These are phyloP conservation scores for Jasminum sambac DNA, from an alignment of 257 asterid genomes.

Conservation along the genomic window DNA sequence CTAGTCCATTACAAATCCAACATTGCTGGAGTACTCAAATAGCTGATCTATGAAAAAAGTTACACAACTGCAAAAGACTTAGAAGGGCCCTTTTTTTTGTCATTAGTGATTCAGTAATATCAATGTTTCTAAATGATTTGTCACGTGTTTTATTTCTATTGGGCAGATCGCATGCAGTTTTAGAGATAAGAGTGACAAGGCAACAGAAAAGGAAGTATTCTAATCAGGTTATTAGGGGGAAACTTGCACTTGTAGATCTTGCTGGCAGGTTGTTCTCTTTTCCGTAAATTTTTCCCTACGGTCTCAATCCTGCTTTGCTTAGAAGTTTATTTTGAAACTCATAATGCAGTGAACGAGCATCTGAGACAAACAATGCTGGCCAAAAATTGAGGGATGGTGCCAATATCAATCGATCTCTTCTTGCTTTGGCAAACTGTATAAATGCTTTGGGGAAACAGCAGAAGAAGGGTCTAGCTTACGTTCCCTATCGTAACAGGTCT, in stretches of 20 bases:
- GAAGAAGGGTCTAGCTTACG: slow-evolving; percentile 97
- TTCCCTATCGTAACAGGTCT: slow-evolving; percentile 94
- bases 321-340: slow-evolving; percentile 19
- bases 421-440: slow-evolving; percentile 96
- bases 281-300: slow-evolving; percentile 24
- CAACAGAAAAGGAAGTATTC: slow-evolving; percentile 64
- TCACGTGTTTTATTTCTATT: slow-evolving; percentile 18
- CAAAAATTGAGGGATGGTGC: slow-evolving; percentile 98
- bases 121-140: slow-evolving; percentile 25
- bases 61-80: slow-evolving; percentile 10
- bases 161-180: slow-evolving; percentile 90
- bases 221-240: slow-evolving; percentile 82
- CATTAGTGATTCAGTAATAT: slow-evolving; percentile 15
- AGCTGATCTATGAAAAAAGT: neutral
- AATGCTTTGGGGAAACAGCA: slow-evolving; percentile 94
- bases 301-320: slow-evolving; percentile 22
- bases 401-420: slow-evolving; percentile 88
- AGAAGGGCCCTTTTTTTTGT: slow-evolving; percentile 15
- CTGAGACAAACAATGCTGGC: slow-evolving; percentile 92
- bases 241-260: slow-evolving; percentile 93
- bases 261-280: slow-evolving; percentile 81
- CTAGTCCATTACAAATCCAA: slow-evolving; percentile 11
- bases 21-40: slow-evolving; percentile 6
- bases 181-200: slow-evolving; percentile 81
- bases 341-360: slow-evolving; percentile 85